phyloP scores from a whole-genome alignment of 441 rosid species.

The Populus tomentosa region DNA sequence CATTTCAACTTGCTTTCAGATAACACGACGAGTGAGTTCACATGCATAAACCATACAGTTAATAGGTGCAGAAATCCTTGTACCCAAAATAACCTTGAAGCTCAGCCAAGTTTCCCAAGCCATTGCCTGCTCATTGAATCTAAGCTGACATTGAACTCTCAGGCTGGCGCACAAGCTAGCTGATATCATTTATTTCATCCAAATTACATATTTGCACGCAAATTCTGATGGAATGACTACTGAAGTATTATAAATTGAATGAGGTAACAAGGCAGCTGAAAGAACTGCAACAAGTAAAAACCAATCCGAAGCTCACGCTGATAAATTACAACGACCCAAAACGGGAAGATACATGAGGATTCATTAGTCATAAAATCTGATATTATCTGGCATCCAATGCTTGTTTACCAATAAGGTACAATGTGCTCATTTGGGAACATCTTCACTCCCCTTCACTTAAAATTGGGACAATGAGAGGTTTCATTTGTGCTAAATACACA shows the following conservation, averaged over 20 bases:
- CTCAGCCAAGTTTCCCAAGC: background rate
- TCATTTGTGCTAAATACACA: conserved; percentile 92
- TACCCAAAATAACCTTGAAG: background rate
- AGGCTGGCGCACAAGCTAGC: background rate
- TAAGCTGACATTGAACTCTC: background rate
- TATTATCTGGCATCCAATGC: conserved; percentile 19
- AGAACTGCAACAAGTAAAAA: conserved; percentile 17
- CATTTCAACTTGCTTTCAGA: too few relatives aligned
- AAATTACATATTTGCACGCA: conserved; percentile 18
- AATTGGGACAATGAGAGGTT: conserved; percentile 90
- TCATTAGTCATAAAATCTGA: conserved; percentile 6
- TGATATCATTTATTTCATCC: conserved; percentile 18
- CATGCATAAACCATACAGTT: background rate
- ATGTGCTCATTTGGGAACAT: conserved; percentile 13
- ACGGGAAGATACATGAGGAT: conserved; percentile 21
- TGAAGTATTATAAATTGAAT: conserved; percentile 14
- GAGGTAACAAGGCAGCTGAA: conserved; percentile 8
- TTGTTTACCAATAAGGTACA: conserved; percentile 20
- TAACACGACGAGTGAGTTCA: too few relatives aligned
- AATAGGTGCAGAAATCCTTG: background rate
- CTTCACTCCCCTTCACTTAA: conserved; percentile 66
- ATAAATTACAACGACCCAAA: conserved; percentile 26
- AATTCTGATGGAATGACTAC: conserved; percentile 12
- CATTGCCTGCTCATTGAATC: background rate
- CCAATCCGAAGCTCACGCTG: conserved; percentile 21